Conservation (phyloP, 768 basidiomycete genomes). For the Leccinum longicurvipes region DNA sequence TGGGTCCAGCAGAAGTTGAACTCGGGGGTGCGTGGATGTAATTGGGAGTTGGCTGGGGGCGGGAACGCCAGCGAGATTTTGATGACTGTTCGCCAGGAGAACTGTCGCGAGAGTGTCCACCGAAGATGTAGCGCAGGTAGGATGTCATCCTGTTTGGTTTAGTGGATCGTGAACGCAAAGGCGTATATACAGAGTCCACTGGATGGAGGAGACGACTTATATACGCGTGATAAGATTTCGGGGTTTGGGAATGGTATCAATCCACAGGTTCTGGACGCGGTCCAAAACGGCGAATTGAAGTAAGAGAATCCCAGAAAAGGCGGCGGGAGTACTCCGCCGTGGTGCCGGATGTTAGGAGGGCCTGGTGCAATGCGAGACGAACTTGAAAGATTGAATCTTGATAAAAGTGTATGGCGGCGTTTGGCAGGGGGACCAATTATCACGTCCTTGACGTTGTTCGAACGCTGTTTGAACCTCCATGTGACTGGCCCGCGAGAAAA, state of each 20-base stretch:
- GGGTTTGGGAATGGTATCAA: slow-evolving; percentile 20
- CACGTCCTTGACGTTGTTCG: slow-evolving; percentile 33
- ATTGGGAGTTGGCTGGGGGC: slow-evolving; percentile 36
- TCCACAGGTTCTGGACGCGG: slow-evolving; percentile 21
- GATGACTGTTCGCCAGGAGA: slow-evolving; percentile 27
- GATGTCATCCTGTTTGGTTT: slow-evolving; percentile 40
- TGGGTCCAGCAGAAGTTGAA: slow-evolving; percentile 27
- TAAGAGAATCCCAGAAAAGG: slow-evolving; percentile 33
- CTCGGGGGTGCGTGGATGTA: slow-evolving; percentile 40
- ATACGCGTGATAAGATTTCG: slow-evolving; percentile 23
- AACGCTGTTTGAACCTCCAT: slow-evolving; percentile 1
- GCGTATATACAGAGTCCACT: slow-evolving; percentile 16
- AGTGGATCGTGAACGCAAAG: slow-evolving; percentile 16
- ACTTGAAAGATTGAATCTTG: slow-evolving; percentile 12
- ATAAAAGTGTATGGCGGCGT: slow-evolving; percentile 5
- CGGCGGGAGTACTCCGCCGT: slow-evolving; percentile 11
- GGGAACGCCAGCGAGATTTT: slow-evolving; percentile 44
- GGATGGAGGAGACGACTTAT: slow-evolving; percentile 21
- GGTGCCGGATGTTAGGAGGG: slow-evolving; percentile 17
- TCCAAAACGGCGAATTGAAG: slow-evolving; percentile 28
- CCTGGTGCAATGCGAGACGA: slow-evolving; percentile 13
- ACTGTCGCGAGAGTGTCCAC: slow-evolving; percentile 30
- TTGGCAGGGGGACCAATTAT: slow-evolving; percentile 14
- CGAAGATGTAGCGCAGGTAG: slow-evolving; percentile 48
- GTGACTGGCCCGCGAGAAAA: slow-evolving; percentile 4